phyloP scores from a whole-genome alignment of 192 early-diverging fungal genomes.

The Umbelopsis isabellina region DNA sequence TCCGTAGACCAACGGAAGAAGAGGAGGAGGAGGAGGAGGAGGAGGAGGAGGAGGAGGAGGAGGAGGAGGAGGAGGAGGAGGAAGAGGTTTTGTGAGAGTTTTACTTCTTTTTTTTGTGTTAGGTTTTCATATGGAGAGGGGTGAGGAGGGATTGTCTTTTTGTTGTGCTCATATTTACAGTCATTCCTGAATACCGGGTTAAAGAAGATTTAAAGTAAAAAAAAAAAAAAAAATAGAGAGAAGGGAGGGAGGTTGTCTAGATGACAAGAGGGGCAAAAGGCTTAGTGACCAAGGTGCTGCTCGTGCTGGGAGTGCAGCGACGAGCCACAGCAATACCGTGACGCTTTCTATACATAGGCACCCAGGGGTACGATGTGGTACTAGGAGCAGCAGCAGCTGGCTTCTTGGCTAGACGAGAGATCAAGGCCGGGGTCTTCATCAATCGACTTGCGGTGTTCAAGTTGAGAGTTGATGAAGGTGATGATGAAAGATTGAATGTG shows the following conservation, averaged over 20 bases:
- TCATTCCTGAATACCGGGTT: constrained; percentile 18
- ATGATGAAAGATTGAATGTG: constrained; percentile 19
- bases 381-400: background rate
- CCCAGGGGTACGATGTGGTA: constrained; percentile 33
- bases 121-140: constrained; percentile 8
- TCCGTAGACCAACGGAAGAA: background rate
- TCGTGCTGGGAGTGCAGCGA: constrained; percentile 12
- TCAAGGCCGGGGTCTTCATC: constrained; percentile 13
- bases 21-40: background rate
- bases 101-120: constrained; percentile 15
- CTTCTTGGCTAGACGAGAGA: constrained; percentile 12
- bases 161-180: constrained; percentile 17
- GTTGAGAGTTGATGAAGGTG: constrained; percentile 9
- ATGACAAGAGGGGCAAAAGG: constrained; percentile 3
- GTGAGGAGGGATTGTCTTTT: background rate
- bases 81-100: background rate
- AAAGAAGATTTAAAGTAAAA: constrained; percentile 13
- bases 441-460: constrained; percentile 15
- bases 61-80: background rate
- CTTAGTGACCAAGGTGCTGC: constrained; percentile 6
- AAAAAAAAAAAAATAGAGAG: background rate
- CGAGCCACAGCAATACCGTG: constrained; percentile 21
- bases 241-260: background rate
- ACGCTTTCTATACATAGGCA: constrained; percentile 25
- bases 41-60: background rate